Conservation (phyloP, 768 basidiomycete genomes). For the Leucosporidium yakuticum region DNA sequence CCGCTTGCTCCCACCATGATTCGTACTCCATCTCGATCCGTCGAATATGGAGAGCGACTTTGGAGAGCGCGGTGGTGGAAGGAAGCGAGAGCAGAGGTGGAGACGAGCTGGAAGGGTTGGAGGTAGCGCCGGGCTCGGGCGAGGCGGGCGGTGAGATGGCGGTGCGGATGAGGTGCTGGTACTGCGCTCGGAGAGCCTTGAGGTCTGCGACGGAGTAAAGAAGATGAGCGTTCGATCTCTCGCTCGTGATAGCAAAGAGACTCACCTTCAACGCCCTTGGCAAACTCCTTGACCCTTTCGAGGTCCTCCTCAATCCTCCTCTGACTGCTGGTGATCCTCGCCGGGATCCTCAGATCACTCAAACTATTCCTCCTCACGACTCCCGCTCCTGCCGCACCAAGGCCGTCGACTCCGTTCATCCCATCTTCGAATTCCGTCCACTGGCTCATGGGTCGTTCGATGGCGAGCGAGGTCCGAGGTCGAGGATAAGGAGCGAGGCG, state of each 20-base stretch:
- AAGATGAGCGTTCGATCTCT: too few species aligned
- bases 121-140: background rate
- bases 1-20: conserved; percentile 37
- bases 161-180: conserved; percentile 19
- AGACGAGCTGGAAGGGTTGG: background rate
- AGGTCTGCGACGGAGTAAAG: conserved; percentile 23
- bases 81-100: background rate
- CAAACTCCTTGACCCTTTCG: conserved; percentile 40
- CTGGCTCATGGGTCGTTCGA: background rate
- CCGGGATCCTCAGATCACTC: conserved; percentile 40
- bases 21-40: conserved; percentile 29
- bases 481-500: background rate
- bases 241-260: too few species aligned
- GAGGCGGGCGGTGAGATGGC: conserved; percentile 10
- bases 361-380: conserved; percentile 37
- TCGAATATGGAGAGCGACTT: conserved; percentile 10
- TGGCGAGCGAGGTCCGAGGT: conserved; percentile 6
- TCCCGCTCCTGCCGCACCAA: background rate
- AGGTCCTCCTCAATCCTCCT: conserved; percentile 40
- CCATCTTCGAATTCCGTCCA: too few species aligned
- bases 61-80: background rate
- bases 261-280: conserved; percentile 38
- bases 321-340: conserved; percentile 39
- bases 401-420: background rate
- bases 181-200: conserved; percentile 20